Evolutionary conservation across 73 alveolate species (phyloP), one percentile per base, ranked within the genome.

Genomic region (Blepharisma stoltei): DNA sequence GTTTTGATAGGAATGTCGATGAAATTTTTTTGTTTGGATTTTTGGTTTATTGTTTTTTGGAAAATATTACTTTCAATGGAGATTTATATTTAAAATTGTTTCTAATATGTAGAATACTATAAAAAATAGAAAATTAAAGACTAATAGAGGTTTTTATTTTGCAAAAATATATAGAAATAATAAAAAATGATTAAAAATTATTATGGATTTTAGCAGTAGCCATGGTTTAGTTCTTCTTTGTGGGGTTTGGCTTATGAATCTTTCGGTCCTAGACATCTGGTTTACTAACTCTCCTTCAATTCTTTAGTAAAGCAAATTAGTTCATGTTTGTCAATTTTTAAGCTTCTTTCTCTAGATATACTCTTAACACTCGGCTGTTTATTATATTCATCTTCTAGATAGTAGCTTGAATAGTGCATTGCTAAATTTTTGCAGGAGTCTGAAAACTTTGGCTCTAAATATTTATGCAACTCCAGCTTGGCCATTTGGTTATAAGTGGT

Each of bases 371-470:
- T 52, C 4, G 66, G 66, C 23, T 11, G 66, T 14, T 14, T 4
- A 52, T 20, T 52, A 52, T 52, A 52, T 52, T 52, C 66, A 2
- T 60, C 73, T 18, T 20, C 11, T 14, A 38, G 2, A 9, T 60
- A 25, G 37, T 60, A n/a, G 5, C 2, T 20, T 18, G 73, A 60
- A 60, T 14, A 60, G 23, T 60, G 23, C n/a, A n/a, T 1, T 60
- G 73, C 73, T 14, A 60, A 38, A 18, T 14, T 11, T 60, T 25
- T n/a, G 2, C 38, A n/a, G 0, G 46, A 14, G 5, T 25, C 45
- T 0, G 73, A 18, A 9, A 60, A 38, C 23, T 60, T 60, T 14
- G 73, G 73, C 23, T 60, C 73, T 25, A 60, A 25, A 25, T 60
- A 60, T 25, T 60, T 60, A 25, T 60, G 73, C 18, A 14, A 60